Percentiles rank a stretch among this genome's conserved stretches.
These are phyloP conservation scores for Rhodotorula kratochvilovae DNA, from an alignment of 768 basidiomycete genomes.

Conservation along the genomic window DNA sequence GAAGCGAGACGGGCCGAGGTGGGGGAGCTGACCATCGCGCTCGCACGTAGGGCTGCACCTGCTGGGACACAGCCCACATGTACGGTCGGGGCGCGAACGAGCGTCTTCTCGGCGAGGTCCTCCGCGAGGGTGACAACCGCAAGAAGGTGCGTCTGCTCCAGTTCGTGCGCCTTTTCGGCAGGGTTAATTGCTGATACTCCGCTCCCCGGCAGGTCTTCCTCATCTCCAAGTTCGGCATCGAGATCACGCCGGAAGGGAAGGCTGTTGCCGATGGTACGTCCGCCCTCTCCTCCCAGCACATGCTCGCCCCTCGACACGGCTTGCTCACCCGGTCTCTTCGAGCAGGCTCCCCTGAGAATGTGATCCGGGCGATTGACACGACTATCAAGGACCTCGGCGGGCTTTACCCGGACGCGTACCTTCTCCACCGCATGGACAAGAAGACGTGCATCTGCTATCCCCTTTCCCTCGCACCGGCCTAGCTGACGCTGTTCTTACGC, in stretches of 20 bases:
- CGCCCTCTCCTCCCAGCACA: not conserved
- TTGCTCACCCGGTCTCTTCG: no score
- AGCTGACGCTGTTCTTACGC: not conserved
- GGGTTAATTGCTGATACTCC: not conserved
- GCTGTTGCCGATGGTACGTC: not conserved
- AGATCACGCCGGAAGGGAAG: not conserved
- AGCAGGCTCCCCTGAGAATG: slow-evolving; percentile 17
- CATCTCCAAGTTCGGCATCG: slow-evolving; percentile 16
- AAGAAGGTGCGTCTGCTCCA: not conserved
- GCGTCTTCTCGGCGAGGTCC: slow-evolving; percentile 18
- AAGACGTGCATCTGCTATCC: not conserved
- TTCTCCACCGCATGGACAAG: slow-evolving; percentile 26
- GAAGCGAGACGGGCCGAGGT: no score
- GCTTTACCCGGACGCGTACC: slow-evolving; percentile 13
- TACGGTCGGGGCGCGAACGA: slow-evolving; percentile 17
- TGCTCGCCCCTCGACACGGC: no score
- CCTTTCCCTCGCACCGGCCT: not conserved
- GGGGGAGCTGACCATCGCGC: not conserved
- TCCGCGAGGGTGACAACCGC: slow-evolving; percentile 28
- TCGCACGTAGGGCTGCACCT: slow-evolving; percentile 7
- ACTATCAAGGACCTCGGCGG: slow-evolving; percentile 14
- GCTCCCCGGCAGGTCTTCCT: slow-evolving; percentile 2
- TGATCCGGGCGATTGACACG: not conserved
- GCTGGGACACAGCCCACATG: slow-evolving; percentile 9
- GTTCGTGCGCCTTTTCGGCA: not conserved